Evolutionary conservation across 257 asterid genomes (phyloP), one percentile per base, ranked within the genome.

Genomic region (Przewalskia tangutica): DNA sequence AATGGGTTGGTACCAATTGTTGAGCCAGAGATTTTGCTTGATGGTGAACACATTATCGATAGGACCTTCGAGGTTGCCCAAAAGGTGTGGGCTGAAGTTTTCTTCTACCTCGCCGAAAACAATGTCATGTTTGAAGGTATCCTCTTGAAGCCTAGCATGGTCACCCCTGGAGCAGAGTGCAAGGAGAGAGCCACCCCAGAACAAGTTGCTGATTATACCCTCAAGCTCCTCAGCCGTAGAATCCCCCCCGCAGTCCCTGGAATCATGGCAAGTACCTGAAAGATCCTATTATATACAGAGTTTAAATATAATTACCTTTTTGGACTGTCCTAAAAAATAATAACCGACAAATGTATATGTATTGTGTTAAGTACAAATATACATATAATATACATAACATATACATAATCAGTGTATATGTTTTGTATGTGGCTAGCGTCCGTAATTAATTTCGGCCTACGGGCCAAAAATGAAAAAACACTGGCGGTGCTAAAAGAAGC

Each of bases 1-100:
- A 93, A 90, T 8, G 97, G 97, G 1, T 80, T 93, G 89, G 94
- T 93, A 67, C 96, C 97, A 9, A 93, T 93, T 70, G 94, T 91
- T n/a, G 96, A 91, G 90, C 96, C 96, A 8, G 97, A 90, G 89
- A 90, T 90, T 82, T 77, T 93, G 87, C 86, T 89, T 12, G 96
- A 93, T 58, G 96, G 94, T 56, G 96, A 93, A 2, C 96, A 93
- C 59, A 87, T 86, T 11, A 93, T 91, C 48, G 91, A 93, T 14
- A 93, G 91, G 77, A 93, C 97, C 0, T 91, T 91, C 23, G 95
- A 91, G 81, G 93, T 91, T 64, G 95, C 97, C 4, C 89, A 73
- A 40, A 83, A 89, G 79, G 97, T 92, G 62, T 91, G 92, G 93
- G 95, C 97, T 2, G 94, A 92, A 89, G 95, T 91, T 48, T 91